Evolutionary conservation across 1,284 basidiomycete species (phyloP), one percentile per base, ranked within the genome.

Genomic region (Stygiomarasmius scandens): DNA sequence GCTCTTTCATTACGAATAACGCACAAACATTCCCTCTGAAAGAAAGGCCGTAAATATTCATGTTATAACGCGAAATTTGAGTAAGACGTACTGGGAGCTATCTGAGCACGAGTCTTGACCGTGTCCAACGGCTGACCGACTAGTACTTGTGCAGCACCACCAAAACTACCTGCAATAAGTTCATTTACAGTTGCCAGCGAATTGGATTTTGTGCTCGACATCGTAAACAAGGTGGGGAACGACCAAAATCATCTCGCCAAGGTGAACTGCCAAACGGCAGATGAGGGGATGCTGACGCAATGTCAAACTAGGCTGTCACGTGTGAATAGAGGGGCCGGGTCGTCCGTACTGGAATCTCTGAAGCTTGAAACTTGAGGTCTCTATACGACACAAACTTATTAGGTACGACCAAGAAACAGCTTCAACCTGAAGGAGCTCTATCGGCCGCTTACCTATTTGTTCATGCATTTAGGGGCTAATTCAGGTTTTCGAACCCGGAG

Each of bases 11-110:
- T 48, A 11, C 16, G 49, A 51, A 2, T 32, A 2, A 83, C 88
- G 77, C 70, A 91, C 91, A 79, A 92, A 92, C 89, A 89, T 90
- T 22, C 82, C 88, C 74, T 83, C 90, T 93, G 59, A 12, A 43
- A 19, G 22, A 38, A 24, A 23, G 14, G 23, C 22, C 32, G 9
- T 9, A 8, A 47, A 19, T 48, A 22, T 24, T 10, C 24, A n/a
- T n/a, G n/a, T n/a, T 41, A 5, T 4, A 41, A 6, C 5, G 38
- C 38, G 29, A 32, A 25, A 46, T 20, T 16, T 23, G 24, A 10
- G 29, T 23, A 27, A 45, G 32, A 58, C 55, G 29, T 45, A 80
- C 80, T 74, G 10, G 80, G 78, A 24, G 79, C 78, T 58, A 78
- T 77, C 66, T 81, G 78, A 20, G 78, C 78, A 45, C 77, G 73